Base-by-base conservation (phyloP, 1,284 basidiomycete genomes). In the Rhizoctonia solani region DNA sequence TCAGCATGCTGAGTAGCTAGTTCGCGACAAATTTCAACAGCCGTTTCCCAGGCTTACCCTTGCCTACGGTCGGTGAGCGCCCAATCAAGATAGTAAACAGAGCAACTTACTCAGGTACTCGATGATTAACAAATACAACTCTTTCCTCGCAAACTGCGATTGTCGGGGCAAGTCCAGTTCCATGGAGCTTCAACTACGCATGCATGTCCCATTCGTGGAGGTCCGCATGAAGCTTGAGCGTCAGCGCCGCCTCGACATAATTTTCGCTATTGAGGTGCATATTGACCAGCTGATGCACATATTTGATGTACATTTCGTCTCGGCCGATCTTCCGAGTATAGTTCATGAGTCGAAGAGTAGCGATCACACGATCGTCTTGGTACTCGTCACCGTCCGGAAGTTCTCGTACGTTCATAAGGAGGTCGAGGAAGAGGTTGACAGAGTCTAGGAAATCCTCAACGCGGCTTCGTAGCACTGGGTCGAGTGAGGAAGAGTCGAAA, bases 11-110 rank as follows among this genome's bases (percentile, higher is more conserved):
- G 92, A 69, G 81, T 83, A 11, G 88, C 88, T 11, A 97, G 79
- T 72, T 96, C 95, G 77, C 92, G 92, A 79, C 93, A 97, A 65
- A 98, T 90, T 69, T 93, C 91, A 58, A 97, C 87, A 1, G 94
- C 95, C 65, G 86, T 90, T 77, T 99, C 96, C 86, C 94, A 98
- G 3, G 96, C 74, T 96, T 94, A 1, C 95, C 96, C 77, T 94
- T 93, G 61, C 92, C 92, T 93, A 71, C 37, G 44, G 4, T 6
- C 37, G 4, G 32, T 69, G 29, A 70, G 54, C 39, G 25, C 30
- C n/a, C 13, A 4, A 46, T 30, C 25, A 16, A 14, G 14, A 21
- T 27, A 29, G n/a, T n/a, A n/a, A 23, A 56, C 19, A 5, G 32
- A 29, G 42, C 5, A 66, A 63, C 78, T 71, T 70, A 91, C 92